Evolutionary conservation across 2,329 filamentous ascomycete genomes (phyloP), one percentile per base, ranked within the genome.

Genomic region (Talaromyces piceae): DNA sequence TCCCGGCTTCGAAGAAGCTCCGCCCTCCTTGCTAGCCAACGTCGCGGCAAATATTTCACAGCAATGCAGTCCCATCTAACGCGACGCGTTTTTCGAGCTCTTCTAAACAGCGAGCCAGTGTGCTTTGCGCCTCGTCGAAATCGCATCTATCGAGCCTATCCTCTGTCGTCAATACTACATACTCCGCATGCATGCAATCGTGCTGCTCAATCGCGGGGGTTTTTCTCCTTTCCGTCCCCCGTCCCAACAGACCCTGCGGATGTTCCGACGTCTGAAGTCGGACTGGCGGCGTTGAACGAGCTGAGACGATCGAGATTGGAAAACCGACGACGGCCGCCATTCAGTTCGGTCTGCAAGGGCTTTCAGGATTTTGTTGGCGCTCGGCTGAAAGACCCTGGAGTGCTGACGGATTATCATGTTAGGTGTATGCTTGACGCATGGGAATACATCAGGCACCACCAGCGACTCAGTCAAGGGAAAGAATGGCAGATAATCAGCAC

Each of bases 281-380:
- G 89, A 49, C 80, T 90, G 61, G 81, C 82, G 57, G 79, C 78
- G 13, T 80, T 95, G 71, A 78, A 87, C 60, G 79, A 87, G 53
- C 79, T 88, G 65, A 74, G 79, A 48, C 80, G 80, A 58, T 79
- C 81, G 54, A 72, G 84, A 58, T 75, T 79, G 47, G 78, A 87
- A 51, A 77, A 79, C 47, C 74, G 83, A 30, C 80, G 88, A 28
- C 78, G 81, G 8, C 89, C 88, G 13, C 67, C 79, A 0, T 71
- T 75, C 3, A 66, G 75, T n/a, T 80, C 87, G 28, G 72, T 95
- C 2, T 68, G 81, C 0, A 73, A 78, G 30, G 87, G 86, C 4
- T 84, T 87, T 66, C 75, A 72, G 50, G 70, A 75, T 8, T 83
- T 91, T 57, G 83, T 91, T 59, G 63, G 71, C 16, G 75, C 63